Conservation (phyloP, 805 yeast genomes). For the Phaffomyces antillensis region DNA sequence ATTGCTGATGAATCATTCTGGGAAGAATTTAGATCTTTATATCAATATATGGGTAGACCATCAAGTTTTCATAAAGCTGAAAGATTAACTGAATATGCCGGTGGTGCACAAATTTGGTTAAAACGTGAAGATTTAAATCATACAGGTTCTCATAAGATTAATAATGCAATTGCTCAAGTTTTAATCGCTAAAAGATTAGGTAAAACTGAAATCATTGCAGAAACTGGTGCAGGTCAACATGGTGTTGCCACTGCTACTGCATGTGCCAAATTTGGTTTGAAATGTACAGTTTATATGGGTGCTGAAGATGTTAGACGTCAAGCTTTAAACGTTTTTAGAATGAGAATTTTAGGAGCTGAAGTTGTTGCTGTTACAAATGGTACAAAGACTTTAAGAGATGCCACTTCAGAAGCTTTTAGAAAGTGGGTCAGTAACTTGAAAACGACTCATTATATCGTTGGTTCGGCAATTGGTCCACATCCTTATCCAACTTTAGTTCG, state of each 20-base stretch:
- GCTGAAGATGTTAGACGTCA: slow-evolving; percentile 99
- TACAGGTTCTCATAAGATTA: slow-evolving; percentile 84
- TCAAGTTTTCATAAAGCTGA: slow-evolving; percentile 88
- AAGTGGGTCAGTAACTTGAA: slow-evolving; percentile 86
- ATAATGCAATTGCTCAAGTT: slow-evolving; percentile 79
- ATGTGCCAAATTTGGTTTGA: slow-evolving; percentile 85
- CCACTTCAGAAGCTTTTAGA: slow-evolving; percentile 95
- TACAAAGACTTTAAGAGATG: slow-evolving; percentile 93
- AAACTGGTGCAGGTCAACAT: slow-evolving; percentile 92
- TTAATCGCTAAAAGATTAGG: slow-evolving; percentile 74
- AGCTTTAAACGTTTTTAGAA: slow-evolving; percentile 95
- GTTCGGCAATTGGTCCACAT: slow-evolving; percentile 98
- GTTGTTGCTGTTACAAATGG: slow-evolving; percentile 93
- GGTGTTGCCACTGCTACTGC: slow-evolving; percentile 94
- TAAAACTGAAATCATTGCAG: slow-evolving; percentile 72
- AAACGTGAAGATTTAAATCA: slow-evolving; percentile 95
- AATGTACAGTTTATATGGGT: slow-evolving; percentile 96
- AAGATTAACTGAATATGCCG: slow-evolving; percentile 80
- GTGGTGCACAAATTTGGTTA: slow-evolving; percentile 96
- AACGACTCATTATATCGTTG: slow-evolving; percentile 90
- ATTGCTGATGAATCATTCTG: slow-evolving; percentile 87
- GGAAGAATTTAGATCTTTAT: slow-evolving; percentile 81
- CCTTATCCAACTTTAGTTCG: slow-evolving; percentile 98
- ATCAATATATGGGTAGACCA: slow-evolving; percentile 95
- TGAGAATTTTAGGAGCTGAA: slow-evolving; percentile 93